Base-by-base conservation (phyloP, 768 basidiomycete species). In the Rhizopogon vinicolor region DNA sequence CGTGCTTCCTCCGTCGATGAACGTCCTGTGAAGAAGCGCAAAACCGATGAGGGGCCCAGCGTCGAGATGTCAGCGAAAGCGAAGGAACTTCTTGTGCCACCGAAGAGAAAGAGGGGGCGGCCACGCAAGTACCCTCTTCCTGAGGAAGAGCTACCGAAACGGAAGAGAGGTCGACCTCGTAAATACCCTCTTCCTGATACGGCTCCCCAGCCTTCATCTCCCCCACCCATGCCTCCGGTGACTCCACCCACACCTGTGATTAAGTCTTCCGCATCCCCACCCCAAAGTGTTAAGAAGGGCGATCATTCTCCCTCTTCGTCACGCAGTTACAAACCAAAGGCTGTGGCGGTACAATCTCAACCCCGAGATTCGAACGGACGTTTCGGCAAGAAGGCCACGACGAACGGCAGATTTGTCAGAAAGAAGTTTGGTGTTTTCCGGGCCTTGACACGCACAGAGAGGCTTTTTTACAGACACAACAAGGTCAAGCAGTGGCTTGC, bases 351-450 rank as follows among this genome's bases (percentile, higher is more conserved):
- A 35, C 74, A 79, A 41, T 66, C 69, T 10, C 86, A 88, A 62
- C 86, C 86, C 2, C 76, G 86, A 55, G 79, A 82, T 51, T 70
- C 69, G 16, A 86, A 87, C 58, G 86, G 86, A 42, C 76, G 85
- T 16, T 88, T 89, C 59, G 85, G 84, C 37, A 84, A 80, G 72
- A 86, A 87, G 65, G 74, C 71, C 37, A 72, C 70, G 16, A 79
- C 76, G 12, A 75, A 78, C 46, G 77, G 78, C 49, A 73, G 68
- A 62, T 74, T 70, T 53, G 63, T 72, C 56, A 73, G 76, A 62
- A 76, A 68, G 64, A 65, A 69, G 50, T 54, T 67, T 51, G 40
- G 58, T 35, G 45, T 40, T 57, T 45, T 63, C 35, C 66, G 51
- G 46, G 60, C 50, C 58, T 52, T 70, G 19, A 68, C 75, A 14